Evolutionary conservation across 768 basidiomycete genomes (phyloP), one percentile per base, ranked within the genome.

Genomic region (Asterophora lycoperdoides): DNA sequence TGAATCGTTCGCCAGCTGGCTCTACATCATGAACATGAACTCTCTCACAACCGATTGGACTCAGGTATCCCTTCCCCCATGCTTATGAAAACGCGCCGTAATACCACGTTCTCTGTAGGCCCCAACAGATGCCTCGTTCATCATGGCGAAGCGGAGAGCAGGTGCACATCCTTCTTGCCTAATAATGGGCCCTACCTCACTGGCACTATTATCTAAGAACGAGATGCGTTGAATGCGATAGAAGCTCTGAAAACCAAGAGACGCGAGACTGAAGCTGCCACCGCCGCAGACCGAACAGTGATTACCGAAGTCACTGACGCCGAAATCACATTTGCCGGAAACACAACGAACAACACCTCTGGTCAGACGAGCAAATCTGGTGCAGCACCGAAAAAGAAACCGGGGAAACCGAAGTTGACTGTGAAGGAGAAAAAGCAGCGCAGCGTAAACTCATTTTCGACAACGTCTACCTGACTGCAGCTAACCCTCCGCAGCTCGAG

Each of bases 21-120:
- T 95, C 9, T 94, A 93, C 63, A 81, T 85, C 18, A 84, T 94
- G 81, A 86, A 90, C 62, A 95, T 97, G 91, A 93, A 94, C 61
- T 83, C 91, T 2, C 77, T 95, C 48, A 93, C 92, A n/a, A 84
- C 84, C 0, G 93, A 96, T 62, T 96, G 92, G 92, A 82, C 80
- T 1, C 86, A 93, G 76, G 91, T 85, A 53, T 49, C 74, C 53
- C 2, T 57, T 49, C 74, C 53, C 2, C 57, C 14, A 23, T 29
- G 28, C 28, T 19, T 34, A 5, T 40, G 11, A 2, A 29, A 11
- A 19, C 26, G 4, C 4, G 29, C 17, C 1, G 11, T 42, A 19
- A 26, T 46, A n/a, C 30, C 23, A 14, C 35, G 13, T 26, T 33
- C 18, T 48, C 8, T 49, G 8, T 42, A 86, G 85, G 80, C 81